Percentiles rank a stretch among this genome's conserved stretches.
phyloP scores from a whole-genome alignment of 345 rosid genomes.

The Kernera saxatilis region DNA sequence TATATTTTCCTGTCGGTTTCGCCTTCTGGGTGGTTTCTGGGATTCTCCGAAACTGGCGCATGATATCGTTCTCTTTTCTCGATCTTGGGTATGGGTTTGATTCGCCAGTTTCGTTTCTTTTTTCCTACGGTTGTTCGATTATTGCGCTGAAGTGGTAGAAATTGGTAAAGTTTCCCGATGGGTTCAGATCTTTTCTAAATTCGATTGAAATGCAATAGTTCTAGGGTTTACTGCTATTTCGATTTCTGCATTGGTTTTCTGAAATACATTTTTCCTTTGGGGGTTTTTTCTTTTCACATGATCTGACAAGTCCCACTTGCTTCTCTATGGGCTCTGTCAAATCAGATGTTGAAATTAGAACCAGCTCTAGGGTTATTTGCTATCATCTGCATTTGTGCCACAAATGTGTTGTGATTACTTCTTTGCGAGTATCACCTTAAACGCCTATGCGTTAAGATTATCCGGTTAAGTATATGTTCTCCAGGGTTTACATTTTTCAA shows the following conservation, averaged over 20 bases:
- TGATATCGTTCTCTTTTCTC: conserved; percentile 15
- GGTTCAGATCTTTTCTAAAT: neutral
- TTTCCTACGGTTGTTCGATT: conserved; percentile 9
- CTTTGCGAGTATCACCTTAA: neutral
- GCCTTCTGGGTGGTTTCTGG: neutral
- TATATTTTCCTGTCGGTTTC: conserved; percentile 7
- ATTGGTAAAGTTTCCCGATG: neutral
- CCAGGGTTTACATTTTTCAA: neutral
- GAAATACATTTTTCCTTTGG: neutral
- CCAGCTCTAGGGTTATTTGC: neutral
- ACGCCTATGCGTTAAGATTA: neutral
- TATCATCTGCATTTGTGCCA: neutral
- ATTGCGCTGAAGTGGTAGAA: conserved; percentile 1
- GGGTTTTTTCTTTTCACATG: neutral
- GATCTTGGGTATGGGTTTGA: conserved; percentile 13
- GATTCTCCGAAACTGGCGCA: conserved; percentile 6
- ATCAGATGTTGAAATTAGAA: neutral
- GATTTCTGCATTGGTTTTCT: conserved; percentile 22
- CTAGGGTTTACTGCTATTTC: conserved; percentile 24
- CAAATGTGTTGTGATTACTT: neutral
- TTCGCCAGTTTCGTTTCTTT: neutral
- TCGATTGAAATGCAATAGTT: conserved; percentile 9
- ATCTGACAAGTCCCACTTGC: conserved; percentile 5
- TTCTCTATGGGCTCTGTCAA: neutral
- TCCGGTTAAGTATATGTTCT: neutral